Evolutionary conservation across 495 filamentous ascomycete genomes (phyloP).

Genomic region (Penicillium cataractarum): DNA sequence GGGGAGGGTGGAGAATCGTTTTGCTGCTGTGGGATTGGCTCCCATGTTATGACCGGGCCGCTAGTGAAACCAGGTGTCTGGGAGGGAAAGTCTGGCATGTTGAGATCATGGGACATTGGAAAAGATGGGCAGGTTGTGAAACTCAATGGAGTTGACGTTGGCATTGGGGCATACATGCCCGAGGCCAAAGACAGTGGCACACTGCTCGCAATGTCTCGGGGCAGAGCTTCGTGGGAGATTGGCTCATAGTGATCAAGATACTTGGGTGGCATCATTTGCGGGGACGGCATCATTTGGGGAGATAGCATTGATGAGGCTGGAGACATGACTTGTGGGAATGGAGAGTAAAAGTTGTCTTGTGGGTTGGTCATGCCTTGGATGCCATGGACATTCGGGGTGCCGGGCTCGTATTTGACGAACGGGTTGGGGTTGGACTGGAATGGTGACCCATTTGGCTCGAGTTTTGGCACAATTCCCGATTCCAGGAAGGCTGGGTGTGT

Average conservation of each 20-base stretch:
- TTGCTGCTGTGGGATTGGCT: neutral
- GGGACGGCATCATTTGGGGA: neutral
- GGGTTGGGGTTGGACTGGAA: conserved; percentile 6
- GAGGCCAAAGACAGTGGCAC: neutral
- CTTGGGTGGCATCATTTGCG: neutral
- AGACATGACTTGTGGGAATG: neutral
- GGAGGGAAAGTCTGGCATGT: neutral
- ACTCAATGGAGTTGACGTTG: neutral
- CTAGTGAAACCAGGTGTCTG: neutral
- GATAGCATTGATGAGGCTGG: neutral
- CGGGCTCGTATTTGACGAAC: conserved; percentile 19
- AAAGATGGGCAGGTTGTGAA: neutral
- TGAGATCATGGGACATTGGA: neutral
- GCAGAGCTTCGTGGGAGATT: neutral
- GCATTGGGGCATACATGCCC: neutral
- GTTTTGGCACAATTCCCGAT: conserved; percentile 1
- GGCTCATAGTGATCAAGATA: neutral
- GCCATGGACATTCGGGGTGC: neutral
- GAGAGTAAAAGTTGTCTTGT: neutral
- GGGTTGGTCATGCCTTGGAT: neutral
- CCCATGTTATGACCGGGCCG: conserved; percentile 1
- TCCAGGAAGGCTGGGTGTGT: neutral
- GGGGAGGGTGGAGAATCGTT: neutral
- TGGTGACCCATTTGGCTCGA: neutral
- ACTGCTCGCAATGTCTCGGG: neutral